phyloP scores from a whole-genome alignment of 176 grass and related monocot genomes.

The Sorghum bicolor region Sorghum_bicolor_NCBIv3 NC_012873.2:55907001-55907500 shows the following conservation, averaged over 20 bases:
- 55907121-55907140: background rate
- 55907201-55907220: background rate
- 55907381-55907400: too few species aligned
- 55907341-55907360: background rate
- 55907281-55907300: background rate
- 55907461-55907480: too few species aligned
- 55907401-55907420: too few species aligned
- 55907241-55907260: background rate
- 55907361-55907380: too few species aligned
- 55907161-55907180: conserved; percentile 2
- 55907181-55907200: background rate
- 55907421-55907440: too few species aligned
- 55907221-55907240: background rate
- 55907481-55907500: too few species aligned
- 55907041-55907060: background rate
- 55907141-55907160: background rate
- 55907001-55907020: background rate
- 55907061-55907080: conserved; percentile 5
- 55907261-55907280: background rate
- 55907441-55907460: too few species aligned
- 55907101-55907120: background rate
- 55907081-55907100: background rate
- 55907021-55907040: background rate
- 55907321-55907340: background rate
- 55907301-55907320: background rate